Conservation (phyloP, 106 monocot species). For the Dendrobium chrysotoxum region DNA sequence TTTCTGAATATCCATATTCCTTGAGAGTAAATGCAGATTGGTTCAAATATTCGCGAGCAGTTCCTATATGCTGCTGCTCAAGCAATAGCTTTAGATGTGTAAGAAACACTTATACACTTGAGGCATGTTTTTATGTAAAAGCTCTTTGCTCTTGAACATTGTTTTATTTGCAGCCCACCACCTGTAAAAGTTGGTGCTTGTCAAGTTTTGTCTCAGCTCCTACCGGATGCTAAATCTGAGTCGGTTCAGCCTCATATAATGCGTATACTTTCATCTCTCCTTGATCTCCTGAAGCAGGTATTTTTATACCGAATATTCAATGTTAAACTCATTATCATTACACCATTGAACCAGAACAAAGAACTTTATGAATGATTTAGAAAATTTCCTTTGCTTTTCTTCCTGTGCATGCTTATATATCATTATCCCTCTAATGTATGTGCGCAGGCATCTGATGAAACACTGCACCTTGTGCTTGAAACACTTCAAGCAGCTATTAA, state of each 20-base stretch:
- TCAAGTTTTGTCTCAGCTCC: slow-evolving; percentile 52
- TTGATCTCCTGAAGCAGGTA: slow-evolving; percentile 80
- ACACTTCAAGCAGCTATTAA: slow-evolving; percentile 84
- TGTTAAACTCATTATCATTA: not conserved
- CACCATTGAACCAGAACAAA: not conserved
- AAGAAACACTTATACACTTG: slow-evolving; percentile 22
- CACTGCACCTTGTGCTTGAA: slow-evolving; percentile 97
- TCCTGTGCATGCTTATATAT: not conserved
- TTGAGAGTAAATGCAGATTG: slow-evolving; percentile 46
- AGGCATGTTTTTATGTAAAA: not conserved
- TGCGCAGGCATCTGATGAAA: slow-evolving; percentile 88
- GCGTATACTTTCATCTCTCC: slow-evolving; percentile 71
- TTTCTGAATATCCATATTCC: slow-evolving; percentile 4
- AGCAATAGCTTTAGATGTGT: slow-evolving; percentile 73
- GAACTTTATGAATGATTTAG: not conserved
- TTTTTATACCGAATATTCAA: slow-evolving; percentile 11
- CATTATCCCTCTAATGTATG: not conserved
- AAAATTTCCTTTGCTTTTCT: not conserved
- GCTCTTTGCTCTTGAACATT: slow-evolving; percentile 10
- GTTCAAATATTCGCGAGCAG: slow-evolving; percentile 37
- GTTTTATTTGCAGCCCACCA: slow-evolving; percentile 41
- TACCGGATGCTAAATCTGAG: slow-evolving; percentile 50
- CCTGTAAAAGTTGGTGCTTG: slow-evolving; percentile 97
- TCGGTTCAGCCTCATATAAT: slow-evolving; percentile 42
- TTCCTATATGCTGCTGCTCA: slow-evolving; percentile 60